Conservation (phyloP, 345 rosid genomes). For the Noccaea bulbosa region DNA sequence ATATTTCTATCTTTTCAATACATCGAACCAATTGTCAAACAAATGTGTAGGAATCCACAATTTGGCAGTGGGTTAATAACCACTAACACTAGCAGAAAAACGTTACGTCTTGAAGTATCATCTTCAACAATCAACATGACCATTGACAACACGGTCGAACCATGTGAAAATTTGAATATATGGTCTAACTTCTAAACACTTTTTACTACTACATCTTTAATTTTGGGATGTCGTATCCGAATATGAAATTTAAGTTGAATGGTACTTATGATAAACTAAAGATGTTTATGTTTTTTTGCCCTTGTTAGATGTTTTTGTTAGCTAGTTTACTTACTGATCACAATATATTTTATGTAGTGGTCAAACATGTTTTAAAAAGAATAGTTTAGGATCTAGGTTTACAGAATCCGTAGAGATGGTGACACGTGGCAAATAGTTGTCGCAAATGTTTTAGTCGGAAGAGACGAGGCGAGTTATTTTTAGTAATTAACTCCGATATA, state of each 20-base stretch:
- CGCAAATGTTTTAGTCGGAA: conserved; percentile 21
- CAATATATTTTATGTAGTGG: neutral
- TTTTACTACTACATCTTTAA: neutral
- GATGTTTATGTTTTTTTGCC: neutral
- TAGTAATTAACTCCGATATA: neutral
- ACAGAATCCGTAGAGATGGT: neutral
- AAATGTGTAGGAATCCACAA: neutral
- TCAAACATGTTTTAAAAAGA: neutral
- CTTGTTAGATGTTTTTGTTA: neutral
- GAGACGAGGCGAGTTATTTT: conserved; percentile 29
- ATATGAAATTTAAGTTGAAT: neutral
- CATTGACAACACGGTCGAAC: neutral
- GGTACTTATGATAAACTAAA: neutral
- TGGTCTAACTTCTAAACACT: neutral
- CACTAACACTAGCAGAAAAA: neutral
- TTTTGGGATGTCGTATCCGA: neutral
- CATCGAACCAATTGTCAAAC: neutral
- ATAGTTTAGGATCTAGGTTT: conserved; percentile 2
- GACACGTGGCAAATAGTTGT: conserved; percentile 8
- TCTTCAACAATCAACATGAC: neutral
- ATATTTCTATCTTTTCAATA: no score
- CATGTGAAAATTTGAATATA: conserved; percentile 6
- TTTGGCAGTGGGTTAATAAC: neutral
- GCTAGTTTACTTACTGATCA: neutral
- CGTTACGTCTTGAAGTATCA: neutral